phyloP scores from a whole-genome alignment of 2,329 filamentous ascomycete species.

The Apiospora saccharicola region DNA sequence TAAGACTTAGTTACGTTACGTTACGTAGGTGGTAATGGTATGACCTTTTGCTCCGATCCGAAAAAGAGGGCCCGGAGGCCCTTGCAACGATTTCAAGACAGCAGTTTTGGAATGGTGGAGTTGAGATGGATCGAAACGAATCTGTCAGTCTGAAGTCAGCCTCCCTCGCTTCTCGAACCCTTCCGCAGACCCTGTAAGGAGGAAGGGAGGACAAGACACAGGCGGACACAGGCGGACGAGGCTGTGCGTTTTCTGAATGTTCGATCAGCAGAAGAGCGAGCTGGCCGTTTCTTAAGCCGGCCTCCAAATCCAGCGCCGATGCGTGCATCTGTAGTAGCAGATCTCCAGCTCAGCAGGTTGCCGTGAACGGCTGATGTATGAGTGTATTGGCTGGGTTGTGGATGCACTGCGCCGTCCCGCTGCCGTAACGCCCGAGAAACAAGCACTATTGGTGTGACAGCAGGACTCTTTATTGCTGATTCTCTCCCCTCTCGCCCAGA shows the following conservation, averaged over 20 bases:
- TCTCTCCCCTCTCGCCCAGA: not conserved
- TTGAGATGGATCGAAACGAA: not conserved
- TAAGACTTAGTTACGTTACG: not conserved
- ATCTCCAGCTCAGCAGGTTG: not conserved
- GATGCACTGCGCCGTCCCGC: not conserved
- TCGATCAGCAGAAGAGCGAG: too few species aligned
- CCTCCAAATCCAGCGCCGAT: not conserved
- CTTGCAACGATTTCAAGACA: constrained; percentile 4
- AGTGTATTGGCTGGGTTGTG: constrained; percentile 1
- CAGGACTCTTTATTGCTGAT: not conserved
- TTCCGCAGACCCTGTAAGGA: not conserved
- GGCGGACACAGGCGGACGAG: not conserved
- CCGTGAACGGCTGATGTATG: not conserved
- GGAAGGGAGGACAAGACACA: not conserved
- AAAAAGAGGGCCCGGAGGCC: not conserved
- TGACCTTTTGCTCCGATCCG: constrained; percentile 14
- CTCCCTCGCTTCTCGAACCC: constrained; percentile 10
- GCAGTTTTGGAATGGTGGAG: constrained; percentile 7
- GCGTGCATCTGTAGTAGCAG: not conserved
- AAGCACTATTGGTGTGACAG: constrained; percentile 12
- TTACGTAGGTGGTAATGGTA: not conserved
- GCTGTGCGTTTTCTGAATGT: constrained; percentile 2
- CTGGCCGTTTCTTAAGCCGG: not conserved
- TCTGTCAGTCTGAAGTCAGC: not conserved
- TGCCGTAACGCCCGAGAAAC: constrained; percentile 1